Evolutionary conservation across 2,329 filamentous ascomycete species (phyloP).

Genomic region (Dissoconium aciculare): DNA sequence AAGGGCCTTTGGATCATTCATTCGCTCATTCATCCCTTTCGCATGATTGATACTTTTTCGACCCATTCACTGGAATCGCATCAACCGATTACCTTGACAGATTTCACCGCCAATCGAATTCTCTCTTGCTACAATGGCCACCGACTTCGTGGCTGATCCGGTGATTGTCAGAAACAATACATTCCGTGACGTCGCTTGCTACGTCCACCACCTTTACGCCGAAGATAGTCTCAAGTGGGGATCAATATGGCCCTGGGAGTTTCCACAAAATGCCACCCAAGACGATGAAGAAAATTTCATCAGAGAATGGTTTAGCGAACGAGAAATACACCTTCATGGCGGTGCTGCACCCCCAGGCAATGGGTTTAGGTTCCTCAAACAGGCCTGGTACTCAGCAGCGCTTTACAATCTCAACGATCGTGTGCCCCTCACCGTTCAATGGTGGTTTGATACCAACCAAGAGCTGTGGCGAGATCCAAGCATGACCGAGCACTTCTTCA

Average conservation of each 20-base stretch:
- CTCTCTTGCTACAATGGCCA: no score
- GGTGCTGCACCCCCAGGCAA: slow-evolving; percentile 10
- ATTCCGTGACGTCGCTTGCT: slow-evolving; percentile 18
- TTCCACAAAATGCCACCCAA: slow-evolving; percentile 16
- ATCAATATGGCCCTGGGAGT: slow-evolving; percentile 21
- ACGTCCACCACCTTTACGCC: slow-evolving; percentile 16
- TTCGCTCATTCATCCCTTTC: no score
- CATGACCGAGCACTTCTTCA: slow-evolving; percentile 12
- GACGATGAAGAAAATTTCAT: slow-evolving; percentile 21
- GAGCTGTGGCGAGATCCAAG: slow-evolving; percentile 11
- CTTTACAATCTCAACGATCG: slow-evolving; percentile 18
- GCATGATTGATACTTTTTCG: no score
- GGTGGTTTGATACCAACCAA: slow-evolving; percentile 15
- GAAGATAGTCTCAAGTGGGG: slow-evolving; percentile 16
- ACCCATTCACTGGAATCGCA: no score
- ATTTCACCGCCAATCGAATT: no score
- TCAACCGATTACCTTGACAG: no score
- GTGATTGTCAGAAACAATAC: slow-evolving; percentile 21
- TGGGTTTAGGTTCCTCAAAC: slow-evolving; percentile 23
- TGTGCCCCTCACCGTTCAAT: slow-evolving; percentile 13
- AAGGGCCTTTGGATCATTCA: no score
- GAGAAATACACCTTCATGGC: slow-evolving; percentile 19
- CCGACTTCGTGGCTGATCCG: no score
- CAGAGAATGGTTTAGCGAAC: slow-evolving; percentile 14
- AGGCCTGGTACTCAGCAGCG: slow-evolving; percentile 21